Evolutionary conservation across 139 green algal species (phyloP), one percentile per base, ranked within the genome.

Genomic region (Parachlorella kessleri): DNA sequence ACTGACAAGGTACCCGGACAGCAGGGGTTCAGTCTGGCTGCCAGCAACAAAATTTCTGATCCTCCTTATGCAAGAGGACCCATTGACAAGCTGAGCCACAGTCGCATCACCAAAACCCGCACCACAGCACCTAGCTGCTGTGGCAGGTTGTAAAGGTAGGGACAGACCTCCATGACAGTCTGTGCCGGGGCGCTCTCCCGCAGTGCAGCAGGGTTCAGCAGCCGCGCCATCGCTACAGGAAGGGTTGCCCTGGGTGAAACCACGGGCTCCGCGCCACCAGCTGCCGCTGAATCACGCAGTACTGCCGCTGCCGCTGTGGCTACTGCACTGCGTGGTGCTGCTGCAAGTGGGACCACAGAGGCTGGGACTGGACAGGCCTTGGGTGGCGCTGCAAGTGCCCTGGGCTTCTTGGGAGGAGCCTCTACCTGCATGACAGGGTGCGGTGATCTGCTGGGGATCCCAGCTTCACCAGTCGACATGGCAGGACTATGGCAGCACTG

Each of bases 121-220:
- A n/a, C n/a, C n/a, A n/a, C n/a, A n/a, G n/a, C n/a, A n/a, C n/a
- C n/a, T n/a, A n/a, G n/a, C n/a, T n/a, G n/a, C n/a, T n/a, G n/a
- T n/a, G n/a, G n/a, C n/a, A n/a, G n/a, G n/a, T n/a, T n/a, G n/a
- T n/a, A n/a, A n/a, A n/a, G n/a, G n/a, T n/a, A n/a, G n/a, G n/a
- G n/a, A n/a, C n/a, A n/a, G 14, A 59, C 48, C 48, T 59, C 48
- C 48, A 59, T 59, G 48, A 81, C 75, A 6, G 75, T 81, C 3
- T 66, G 72, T 41, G 75, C 75, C 1, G 75, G 39, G 24, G 75
- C 75, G 28, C 65, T 37, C 24, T 74, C 66, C 18, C 66, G 28
- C 40, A 81, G 35, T 7, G 75, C 66, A 3, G 48, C 75, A 3
- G 75, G 75, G 66, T 55, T 53, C 10, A 77, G 21, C 14, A 77